Base-by-base conservation (phyloP, 1,139 yeast genomes). In the Hemisphaericaspora subhashii region DNA sequence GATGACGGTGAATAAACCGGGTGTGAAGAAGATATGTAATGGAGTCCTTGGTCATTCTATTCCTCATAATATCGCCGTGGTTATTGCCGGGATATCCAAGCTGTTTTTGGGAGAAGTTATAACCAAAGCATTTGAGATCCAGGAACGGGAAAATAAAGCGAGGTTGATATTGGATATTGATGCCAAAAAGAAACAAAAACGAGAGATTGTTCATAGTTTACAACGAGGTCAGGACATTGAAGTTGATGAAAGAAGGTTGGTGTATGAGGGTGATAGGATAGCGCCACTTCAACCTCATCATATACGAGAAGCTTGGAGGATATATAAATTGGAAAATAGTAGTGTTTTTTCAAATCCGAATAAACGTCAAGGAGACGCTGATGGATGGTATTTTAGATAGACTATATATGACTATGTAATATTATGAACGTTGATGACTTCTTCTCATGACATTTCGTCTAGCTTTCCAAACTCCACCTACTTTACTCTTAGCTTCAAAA, bases 61-160 rank as follows among this genome's bases (percentile, higher is more conserved):
- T n/a, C 83, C 94, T 1, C 88, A 79, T 42, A 86, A 86, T 46
- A 83, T 89, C 14, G 87, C 96, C 0, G 81, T 86, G 35, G 82
- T 89, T 5, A 63, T 90, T 37, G 88, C 94, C 7, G 96, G 97
- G 59, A 76, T 89, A 41, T 84, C 95, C 3, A 90, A 90, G 57
- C 86, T 87, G 56, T 85, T 86, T 57, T 75, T 89, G 11, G 95
- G 96, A 9, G 97, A 92, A 51, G 75, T 90, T 7, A 83, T 90
- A 16, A 95, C 92, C 43, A 72, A 79, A 52, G 95, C 96, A 0
- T 72, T 84, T 44, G 86, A 80, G 41, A 79, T 84, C 1, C 84
- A 81, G 51, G 68, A 74, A 40, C 64, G 77, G 40, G 79, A 79
- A 51, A 63, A 74, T 42, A 74, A 77, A 49, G 76, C 72, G 1